Percentiles rank a stretch among this genome's conserved stretches.
Conservation (phyloP, 1,139 yeast genomes). For the Candida sojae region DNA sequence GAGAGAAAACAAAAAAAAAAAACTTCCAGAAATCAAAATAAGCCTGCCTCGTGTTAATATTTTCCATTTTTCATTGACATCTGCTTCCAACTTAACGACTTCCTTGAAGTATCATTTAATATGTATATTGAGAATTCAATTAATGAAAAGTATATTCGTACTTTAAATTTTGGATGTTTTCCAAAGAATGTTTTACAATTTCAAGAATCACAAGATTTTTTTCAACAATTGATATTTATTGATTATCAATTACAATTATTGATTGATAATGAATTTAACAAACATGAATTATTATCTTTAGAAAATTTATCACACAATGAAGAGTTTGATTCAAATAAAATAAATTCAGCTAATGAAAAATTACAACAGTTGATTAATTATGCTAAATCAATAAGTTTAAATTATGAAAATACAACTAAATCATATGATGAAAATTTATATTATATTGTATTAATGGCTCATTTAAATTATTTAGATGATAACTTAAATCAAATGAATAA, state of each 20-base stretch:
- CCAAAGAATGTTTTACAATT: slow-evolving; percentile 36
- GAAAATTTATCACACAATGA: slow-evolving; percentile 8
- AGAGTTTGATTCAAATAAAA: not conserved
- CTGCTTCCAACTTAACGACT: no score
- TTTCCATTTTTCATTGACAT: no score
- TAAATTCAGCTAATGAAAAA: slow-evolving; percentile 22
- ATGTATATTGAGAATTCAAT: slow-evolving; percentile 27
- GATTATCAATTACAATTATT: slow-evolving; percentile 43
- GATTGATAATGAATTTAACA: slow-evolving; percentile 34
- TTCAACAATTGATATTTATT: slow-evolving; percentile 38
- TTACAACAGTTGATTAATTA: slow-evolving; percentile 31
- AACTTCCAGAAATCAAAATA: not conserved
- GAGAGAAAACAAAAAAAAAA: not conserved
- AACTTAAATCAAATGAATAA: slow-evolving; percentile 25
- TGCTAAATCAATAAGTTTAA: slow-evolving; percentile 29
- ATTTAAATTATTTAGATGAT: slow-evolving; percentile 34
- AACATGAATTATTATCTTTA: slow-evolving; percentile 28
- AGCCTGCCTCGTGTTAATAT: not conserved
- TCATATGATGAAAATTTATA: slow-evolving; percentile 36
- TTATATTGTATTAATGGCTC: slow-evolving; percentile 35
- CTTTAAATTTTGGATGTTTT: slow-evolving; percentile 41
- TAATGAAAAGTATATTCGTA: slow-evolving; percentile 24
- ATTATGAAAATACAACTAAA: slow-evolving; percentile 27
- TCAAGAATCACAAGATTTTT: slow-evolving; percentile 37
- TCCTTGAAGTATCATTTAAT: not conserved